Evolutionary conservation across 495 filamentous ascomycete genomes (phyloP).

Genomic region (Platismatia glauca): DNA sequence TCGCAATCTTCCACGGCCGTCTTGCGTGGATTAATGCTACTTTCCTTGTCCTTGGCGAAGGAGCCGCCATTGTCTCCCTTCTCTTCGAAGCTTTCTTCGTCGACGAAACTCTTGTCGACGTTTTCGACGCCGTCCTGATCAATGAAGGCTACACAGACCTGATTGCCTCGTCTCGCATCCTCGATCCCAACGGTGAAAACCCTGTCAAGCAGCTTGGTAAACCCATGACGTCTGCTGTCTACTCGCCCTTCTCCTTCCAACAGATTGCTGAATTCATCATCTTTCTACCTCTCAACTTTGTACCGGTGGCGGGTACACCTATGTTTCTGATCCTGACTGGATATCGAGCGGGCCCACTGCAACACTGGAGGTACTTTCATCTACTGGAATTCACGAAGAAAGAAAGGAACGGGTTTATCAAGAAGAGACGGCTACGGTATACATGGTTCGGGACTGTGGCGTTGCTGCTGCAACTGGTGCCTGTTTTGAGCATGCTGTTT

Average conservation of each 20-base stretch:
- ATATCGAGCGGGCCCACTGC: conserved; percentile 55
- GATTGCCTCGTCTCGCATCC: conserved; percentile 43
- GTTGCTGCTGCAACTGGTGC: conserved; percentile 52
- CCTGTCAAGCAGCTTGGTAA: conserved; percentile 50
- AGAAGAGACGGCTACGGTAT: conserved; percentile 46
- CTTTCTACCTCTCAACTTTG: conserved; percentile 56
- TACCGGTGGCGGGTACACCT: conserved; percentile 53
- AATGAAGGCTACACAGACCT: conserved; percentile 51
- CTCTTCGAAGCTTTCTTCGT: conserved; percentile 63
- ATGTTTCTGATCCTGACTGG: conserved; percentile 56
- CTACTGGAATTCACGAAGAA: conserved; percentile 48
- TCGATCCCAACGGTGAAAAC: conserved; percentile 44
- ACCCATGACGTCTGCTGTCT: conserved; percentile 47
- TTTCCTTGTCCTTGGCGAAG: conserved; percentile 59
- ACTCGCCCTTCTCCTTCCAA: conserved; percentile 60
- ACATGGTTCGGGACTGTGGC: conserved; percentile 59
- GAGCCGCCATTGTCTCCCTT: conserved; percentile 48
- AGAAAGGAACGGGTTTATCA: conserved; percentile 47
- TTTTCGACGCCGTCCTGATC: conserved; percentile 56
- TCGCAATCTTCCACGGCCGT: conserved; percentile 52
- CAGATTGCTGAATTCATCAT: conserved; percentile 72
- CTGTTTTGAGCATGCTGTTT: conserved; percentile 57
- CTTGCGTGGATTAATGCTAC: conserved; percentile 55
- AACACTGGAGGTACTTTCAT: conserved; percentile 60
- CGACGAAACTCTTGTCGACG: conserved; percentile 59